Evolutionary conservation across 352 stramenopile species (phyloP), one percentile per base, ranked within the genome.

Genomic region (Phytophthora megakarya): DNA sequence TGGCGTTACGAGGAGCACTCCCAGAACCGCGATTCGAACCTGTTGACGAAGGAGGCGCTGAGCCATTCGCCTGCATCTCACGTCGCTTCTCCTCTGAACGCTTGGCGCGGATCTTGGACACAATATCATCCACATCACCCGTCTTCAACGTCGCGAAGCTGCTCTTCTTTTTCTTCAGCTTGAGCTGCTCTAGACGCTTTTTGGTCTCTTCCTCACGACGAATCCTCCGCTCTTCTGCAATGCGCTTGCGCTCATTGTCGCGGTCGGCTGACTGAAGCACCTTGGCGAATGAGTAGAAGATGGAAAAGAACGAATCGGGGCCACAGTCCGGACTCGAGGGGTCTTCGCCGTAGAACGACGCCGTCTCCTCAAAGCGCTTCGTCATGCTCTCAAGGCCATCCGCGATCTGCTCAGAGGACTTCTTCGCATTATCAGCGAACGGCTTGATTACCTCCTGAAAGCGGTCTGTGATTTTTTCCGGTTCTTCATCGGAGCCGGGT

Each of bases 261-360:
- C 84, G 86, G 55, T 92, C 86, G 0, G 86, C 86, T 0, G 82
- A 82, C 70, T 93, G 84, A 37, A 95, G 63, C 19, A 93, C 69
- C 68, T 95, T 92, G 6, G 82, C 82, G 59, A 93, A 93, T 51
- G 84, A 93, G 44, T 91, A 89, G 23, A 95, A 92, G 47, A 95
- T 90, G 16, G 84, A 92, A 58, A 95, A 95, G 54, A 95, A 95
- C 12, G 79, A 67, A 33, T 95, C 84, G 0, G 86, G 86, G 2
- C 84, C 84, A 40, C 75, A 85, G 38, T 92, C 84, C 2, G 77
- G 74, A n/a, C 74, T 90, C 33, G 81, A 67, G 0, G 83, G 78
- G 52, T 94, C 83, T 74, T 95, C 86, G 18, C 86, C 82, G 43
- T 90, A 93, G 48, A 82, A 95, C 25, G 61, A 70, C 5, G 81